Evolutionary conservation across 352 stramenopile genomes (phyloP).

Genomic region (Phytopythium boreale): DNA sequence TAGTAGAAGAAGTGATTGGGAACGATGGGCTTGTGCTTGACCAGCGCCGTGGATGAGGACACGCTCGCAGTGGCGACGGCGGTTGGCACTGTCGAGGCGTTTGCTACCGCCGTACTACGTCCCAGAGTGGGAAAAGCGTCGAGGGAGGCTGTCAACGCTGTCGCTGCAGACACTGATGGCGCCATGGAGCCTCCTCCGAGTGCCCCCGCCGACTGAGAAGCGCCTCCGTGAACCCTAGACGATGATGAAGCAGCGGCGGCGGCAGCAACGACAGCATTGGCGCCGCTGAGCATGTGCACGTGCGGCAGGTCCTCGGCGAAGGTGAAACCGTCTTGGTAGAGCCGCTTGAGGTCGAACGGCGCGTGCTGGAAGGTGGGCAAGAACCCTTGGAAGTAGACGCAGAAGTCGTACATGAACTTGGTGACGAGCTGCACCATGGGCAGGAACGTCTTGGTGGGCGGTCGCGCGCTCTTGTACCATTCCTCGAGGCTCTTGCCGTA

Average conservation of each 20-base stretch:
- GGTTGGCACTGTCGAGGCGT: not conserved
- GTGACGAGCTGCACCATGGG: conserved; percentile 77
- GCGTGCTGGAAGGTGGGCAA: conserved; percentile 76
- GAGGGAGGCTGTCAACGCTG: conserved; percentile 22
- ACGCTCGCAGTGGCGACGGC: not conserved
- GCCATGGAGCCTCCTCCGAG: not conserved
- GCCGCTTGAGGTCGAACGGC: conserved; percentile 63
- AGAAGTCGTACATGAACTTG: conserved; percentile 91
- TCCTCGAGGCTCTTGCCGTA: conserved; percentile 88
- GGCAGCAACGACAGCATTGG: conserved; percentile 14
- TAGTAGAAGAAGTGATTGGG: conserved; percentile 88
- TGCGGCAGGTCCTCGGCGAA: conserved; percentile 63
- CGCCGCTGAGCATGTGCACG: conserved; percentile 27
- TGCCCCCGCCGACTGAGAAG: not conserved
- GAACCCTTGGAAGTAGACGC: conserved; percentile 60
- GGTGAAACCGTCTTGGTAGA: conserved; percentile 73
- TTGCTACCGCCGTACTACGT: not conserved
- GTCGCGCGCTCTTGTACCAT: conserved; percentile 75
- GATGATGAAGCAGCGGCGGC: not conserved
- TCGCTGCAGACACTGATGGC: conserved; percentile 22
- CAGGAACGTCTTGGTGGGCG: conserved; percentile 74
- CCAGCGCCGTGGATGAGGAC: not conserved
- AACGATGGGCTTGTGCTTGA: conserved; percentile 40
- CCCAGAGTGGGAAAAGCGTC: conserved; percentile 22
- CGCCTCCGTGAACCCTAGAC: not conserved